phyloP scores from a whole-genome alignment of 768 basidiomycete genomes.

The Clathrus columnatus region DNA sequence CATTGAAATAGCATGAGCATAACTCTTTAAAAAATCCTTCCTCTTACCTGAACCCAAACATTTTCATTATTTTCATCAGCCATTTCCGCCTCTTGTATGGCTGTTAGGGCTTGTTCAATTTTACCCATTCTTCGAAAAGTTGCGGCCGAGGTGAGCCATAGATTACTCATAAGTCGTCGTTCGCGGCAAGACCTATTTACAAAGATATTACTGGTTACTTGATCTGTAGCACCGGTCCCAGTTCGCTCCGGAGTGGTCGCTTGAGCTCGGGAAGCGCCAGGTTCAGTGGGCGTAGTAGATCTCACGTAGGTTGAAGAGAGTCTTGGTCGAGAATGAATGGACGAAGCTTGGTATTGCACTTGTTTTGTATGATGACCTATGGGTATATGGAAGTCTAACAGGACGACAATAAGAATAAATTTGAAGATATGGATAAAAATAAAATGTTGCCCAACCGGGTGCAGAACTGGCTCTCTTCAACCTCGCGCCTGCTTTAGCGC shows the following conservation, averaged over 20 bases:
- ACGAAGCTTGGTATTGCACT: conserved; percentile 62
- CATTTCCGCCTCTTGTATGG: conserved; percentile 93
- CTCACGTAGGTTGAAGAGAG: conserved; percentile 23
- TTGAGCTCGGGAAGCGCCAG: conserved; percentile 23
- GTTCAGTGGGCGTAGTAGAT: conserved; percentile 1
- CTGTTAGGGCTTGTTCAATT: conserved; percentile 80
- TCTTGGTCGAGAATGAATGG: conserved; percentile 68
- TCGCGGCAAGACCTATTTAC: conserved; percentile 37
- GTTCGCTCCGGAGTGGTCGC: conserved; percentile 36
- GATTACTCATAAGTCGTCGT: conserved; percentile 64
- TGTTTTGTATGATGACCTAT: conserved; percentile 39
- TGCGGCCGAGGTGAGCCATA: conserved; percentile 93
- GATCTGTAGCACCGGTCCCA: background rate
- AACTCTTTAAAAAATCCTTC: background rate
- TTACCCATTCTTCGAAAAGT: conserved; percentile 87
- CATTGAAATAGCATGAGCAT: background rate
- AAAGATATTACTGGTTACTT: conserved; percentile 6
- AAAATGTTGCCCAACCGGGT: conserved; percentile 41
- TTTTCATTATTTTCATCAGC: conserved; percentile 77
- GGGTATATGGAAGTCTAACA: conserved; percentile 55
- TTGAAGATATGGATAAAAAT: background rate
- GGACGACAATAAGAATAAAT: background rate
- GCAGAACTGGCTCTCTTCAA: conserved; percentile 58
- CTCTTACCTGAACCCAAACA: conserved; percentile 88
- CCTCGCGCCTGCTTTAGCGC: conserved; percentile 39